A percentile compares a stretch with the other conserved stretches of the same genome.
phyloP scores from a whole-genome alignment of 768 basidiomycete genomes.

The Gymnopilus junonius region DNA sequence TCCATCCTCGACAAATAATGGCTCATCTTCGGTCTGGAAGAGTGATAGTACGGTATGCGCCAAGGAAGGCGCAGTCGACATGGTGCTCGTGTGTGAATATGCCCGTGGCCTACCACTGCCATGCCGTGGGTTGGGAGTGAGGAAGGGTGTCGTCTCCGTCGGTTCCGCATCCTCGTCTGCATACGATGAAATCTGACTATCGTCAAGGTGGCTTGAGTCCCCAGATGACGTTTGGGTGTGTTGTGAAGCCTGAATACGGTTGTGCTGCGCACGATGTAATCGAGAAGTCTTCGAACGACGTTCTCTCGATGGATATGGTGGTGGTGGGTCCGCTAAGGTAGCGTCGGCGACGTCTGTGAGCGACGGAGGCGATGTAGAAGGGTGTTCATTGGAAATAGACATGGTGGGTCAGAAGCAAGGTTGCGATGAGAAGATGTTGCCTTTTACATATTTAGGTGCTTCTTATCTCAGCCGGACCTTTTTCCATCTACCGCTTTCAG shows the following conservation, averaged over 20 bases:
- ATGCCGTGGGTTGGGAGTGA: slow-evolving; percentile 28
- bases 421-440: background rate
- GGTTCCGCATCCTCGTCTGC: slow-evolving; percentile 36
- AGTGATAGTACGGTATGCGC: slow-evolving; percentile 72
- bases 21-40: slow-evolving; percentile 57
- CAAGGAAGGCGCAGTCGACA: slow-evolving; percentile 64
- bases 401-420: slow-evolving; percentile 14
- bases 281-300: slow-evolving; percentile 44
- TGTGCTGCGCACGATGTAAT: slow-evolving; percentile 25
- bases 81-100: slow-evolving; percentile 58
- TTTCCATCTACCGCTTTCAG: background rate
- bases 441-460: background rate
- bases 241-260: slow-evolving; percentile 25
- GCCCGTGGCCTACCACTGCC: slow-evolving; percentile 50
- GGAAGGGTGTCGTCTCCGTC: slow-evolving; percentile 54
- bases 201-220: slow-evolving; percentile 41
- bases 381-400: slow-evolving; percentile 16
- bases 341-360: slow-evolving; percentile 15
- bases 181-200: slow-evolving; percentile 30
- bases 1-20: slow-evolving; percentile 36
- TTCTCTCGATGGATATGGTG: slow-evolving; percentile 64
- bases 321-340: slow-evolving; percentile 59
- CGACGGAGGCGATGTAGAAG: slow-evolving; percentile 15
- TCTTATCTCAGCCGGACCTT: background rate
- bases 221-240: slow-evolving; percentile 33